Evolutionary conservation across 768 basidiomycete species (phyloP).

Genomic region (Suillus brevipes): DNA sequence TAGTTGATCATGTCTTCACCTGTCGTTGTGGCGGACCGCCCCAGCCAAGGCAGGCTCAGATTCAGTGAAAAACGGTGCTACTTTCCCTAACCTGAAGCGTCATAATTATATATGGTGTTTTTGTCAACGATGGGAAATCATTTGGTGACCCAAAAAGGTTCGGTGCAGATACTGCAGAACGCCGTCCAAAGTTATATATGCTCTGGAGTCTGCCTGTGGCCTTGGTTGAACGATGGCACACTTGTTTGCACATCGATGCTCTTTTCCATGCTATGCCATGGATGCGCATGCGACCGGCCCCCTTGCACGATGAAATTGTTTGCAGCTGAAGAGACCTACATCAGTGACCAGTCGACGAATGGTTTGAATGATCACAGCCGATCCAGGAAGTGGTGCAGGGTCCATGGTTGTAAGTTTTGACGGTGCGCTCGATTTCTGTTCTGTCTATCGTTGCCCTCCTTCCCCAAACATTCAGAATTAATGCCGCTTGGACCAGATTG

Average conservation of each 20-base stretch:
- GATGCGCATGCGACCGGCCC: too few species aligned
- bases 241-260: not conserved
- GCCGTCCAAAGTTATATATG: not conserved
- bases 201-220: not conserved
- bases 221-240: not conserved
- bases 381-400: not conserved
- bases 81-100: not conserved
- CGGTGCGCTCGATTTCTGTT: constrained; percentile 2
- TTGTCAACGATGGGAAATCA: not conserved
- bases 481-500: constrained; percentile 12
- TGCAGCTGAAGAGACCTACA: too few species aligned
- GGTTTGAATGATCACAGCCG: too few species aligned
- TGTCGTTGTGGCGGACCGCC: too few species aligned
- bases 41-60: too few species aligned
- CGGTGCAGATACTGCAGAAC: not conserved
- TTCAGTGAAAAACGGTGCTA: not conserved
- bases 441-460: constrained; percentile 10
- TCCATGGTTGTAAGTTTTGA: constrained; percentile 10
- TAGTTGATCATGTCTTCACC: too few species aligned
- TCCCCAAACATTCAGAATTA: constrained; percentile 8
- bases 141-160: not conserved
- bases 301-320: too few species aligned
- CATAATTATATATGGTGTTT: not conserved
- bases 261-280: too few species aligned
- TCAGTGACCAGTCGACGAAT: too few species aligned